These are phyloP conservation scores for Dryas alaskensis DNA, from an alignment of 306 rosid species.

Conservation along the genomic window DNA sequence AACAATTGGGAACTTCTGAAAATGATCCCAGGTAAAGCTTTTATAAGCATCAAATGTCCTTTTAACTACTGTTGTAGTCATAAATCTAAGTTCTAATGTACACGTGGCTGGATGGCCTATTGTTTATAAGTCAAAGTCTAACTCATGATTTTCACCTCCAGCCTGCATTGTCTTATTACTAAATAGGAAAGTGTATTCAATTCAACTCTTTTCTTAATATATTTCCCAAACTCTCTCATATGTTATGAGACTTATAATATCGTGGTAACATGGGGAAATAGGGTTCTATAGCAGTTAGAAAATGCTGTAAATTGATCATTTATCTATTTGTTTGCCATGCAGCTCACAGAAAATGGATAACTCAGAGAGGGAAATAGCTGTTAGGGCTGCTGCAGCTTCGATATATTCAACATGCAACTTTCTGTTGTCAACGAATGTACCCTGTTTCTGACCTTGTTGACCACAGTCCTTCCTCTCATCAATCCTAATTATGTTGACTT, in stretches of 20 bases:
- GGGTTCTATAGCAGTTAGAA: no score
- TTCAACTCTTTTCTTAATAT: not conserved
- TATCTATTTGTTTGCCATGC: slow-evolving; percentile 20
- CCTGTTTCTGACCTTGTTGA: slow-evolving; percentile 34
- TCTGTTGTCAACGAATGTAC: slow-evolving; percentile 51
- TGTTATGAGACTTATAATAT: no score
- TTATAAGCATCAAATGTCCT: slow-evolving; percentile 2
- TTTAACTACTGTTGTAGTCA: not conserved
- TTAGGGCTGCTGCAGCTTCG: slow-evolving; percentile 95
- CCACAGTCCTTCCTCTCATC: slow-evolving; percentile 8
- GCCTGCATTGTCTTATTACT: not conserved
- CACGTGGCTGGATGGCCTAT: not conserved
- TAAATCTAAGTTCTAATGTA: not conserved
- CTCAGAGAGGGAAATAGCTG: slow-evolving; percentile 73
- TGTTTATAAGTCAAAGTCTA: not conserved
- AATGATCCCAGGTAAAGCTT: slow-evolving; percentile 51
- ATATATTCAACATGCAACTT: slow-evolving; percentile 90
- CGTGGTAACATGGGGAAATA: no score
- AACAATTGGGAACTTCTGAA: slow-evolving; percentile 50
- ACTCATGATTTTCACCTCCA: not conserved
- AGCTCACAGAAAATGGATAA: slow-evolving; percentile 43
- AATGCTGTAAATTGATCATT: not conserved
- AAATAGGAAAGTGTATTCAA: not conserved
- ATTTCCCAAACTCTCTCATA: no score
- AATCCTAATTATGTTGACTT: slow-evolving; percentile 15